Evolutionary conservation across 306 rosid species (phyloP).

Genomic region (Mucuna pruriens): DNA sequence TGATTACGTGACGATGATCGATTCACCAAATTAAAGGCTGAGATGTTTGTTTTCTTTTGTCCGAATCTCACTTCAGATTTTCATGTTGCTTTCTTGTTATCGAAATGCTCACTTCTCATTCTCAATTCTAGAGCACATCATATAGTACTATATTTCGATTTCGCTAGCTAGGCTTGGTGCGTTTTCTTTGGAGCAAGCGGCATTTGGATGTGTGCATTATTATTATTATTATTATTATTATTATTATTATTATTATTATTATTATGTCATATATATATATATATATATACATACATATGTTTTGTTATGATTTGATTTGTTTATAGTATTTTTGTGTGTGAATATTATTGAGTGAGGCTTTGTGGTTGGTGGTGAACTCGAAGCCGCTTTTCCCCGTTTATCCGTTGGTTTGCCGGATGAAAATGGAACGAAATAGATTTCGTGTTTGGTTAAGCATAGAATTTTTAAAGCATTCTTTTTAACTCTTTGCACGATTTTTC

Average conservation of each 20-base stretch:
- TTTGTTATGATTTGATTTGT: conserved; percentile 39
- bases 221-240: background rate
- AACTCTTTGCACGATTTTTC: conserved; percentile 46
- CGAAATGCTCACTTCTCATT: conserved; percentile 43
- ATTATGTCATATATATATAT: too few species aligned
- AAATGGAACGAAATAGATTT: conserved; percentile 60
- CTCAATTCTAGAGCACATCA: conserved; percentile 23
- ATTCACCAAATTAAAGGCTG: conserved; percentile 48
- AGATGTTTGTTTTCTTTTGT: conserved; percentile 40
- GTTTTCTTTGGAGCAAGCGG: conserved; percentile 36
- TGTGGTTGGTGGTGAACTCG: conserved; percentile 77
- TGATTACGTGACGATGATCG: conserved; percentile 42
- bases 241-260: background rate
- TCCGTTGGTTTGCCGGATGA: conserved; percentile 80
- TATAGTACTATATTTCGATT: background rate
- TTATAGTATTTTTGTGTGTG: conserved; percentile 47
- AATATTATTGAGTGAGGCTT: conserved; percentile 45
- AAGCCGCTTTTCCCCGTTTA: conserved; percentile 70
- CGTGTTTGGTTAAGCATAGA: conserved; percentile 72
- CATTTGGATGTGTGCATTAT: conserved; percentile 50
- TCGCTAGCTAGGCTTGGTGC: background rate
- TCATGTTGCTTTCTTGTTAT: conserved; percentile 49
- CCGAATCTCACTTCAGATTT: conserved; percentile 64
- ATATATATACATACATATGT: too few species aligned
- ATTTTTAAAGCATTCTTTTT: conserved; percentile 32